phyloP scores from a whole-genome alignment of 202 grass and related monocot genomes.

The Setaria viridis region DNA sequence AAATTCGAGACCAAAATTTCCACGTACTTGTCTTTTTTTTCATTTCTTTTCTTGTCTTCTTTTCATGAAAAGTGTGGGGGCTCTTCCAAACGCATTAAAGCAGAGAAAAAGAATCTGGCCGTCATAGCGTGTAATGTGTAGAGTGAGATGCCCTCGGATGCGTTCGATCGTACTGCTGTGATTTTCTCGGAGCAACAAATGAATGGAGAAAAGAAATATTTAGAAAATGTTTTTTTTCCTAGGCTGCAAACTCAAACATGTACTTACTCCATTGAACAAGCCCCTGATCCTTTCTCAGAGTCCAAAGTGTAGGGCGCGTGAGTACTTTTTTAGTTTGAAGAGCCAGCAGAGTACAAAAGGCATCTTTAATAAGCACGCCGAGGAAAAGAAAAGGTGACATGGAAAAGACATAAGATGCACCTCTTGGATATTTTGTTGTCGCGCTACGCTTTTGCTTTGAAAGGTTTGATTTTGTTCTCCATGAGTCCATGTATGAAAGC shows the following conservation, averaged over 20 bases:
- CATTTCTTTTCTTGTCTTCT: no score
- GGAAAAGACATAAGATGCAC: slow-evolving; percentile 27
- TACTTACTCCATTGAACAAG: background rate
- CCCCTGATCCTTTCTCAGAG: background rate
- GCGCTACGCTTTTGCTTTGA: slow-evolving; percentile 8
- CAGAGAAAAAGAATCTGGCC: background rate
- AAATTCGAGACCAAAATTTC: background rate
- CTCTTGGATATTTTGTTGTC: background rate
- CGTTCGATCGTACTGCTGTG: no score
- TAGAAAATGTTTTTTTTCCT: no score
- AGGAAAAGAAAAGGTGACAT: slow-evolving; percentile 2
- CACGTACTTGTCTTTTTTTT: background rate
- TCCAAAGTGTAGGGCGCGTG: background rate
- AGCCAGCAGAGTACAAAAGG: slow-evolving; percentile 19
- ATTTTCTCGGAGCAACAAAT: background rate
- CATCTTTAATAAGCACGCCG: slow-evolving; percentile 22
- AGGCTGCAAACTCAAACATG: background rate
- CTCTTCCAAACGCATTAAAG: background rate
- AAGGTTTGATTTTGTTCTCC: slow-evolving; percentile 17
- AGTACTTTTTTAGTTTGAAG: slow-evolving; percentile 28
- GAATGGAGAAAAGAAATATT: no score
- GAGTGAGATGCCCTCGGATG: no score
- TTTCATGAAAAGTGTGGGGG: background rate
- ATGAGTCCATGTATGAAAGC: background rate
- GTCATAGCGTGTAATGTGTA: no score